Base-by-base conservation (phyloP, 2,329 filamentous ascomycete genomes). In the Diaporthe vaccinii region DNA sequence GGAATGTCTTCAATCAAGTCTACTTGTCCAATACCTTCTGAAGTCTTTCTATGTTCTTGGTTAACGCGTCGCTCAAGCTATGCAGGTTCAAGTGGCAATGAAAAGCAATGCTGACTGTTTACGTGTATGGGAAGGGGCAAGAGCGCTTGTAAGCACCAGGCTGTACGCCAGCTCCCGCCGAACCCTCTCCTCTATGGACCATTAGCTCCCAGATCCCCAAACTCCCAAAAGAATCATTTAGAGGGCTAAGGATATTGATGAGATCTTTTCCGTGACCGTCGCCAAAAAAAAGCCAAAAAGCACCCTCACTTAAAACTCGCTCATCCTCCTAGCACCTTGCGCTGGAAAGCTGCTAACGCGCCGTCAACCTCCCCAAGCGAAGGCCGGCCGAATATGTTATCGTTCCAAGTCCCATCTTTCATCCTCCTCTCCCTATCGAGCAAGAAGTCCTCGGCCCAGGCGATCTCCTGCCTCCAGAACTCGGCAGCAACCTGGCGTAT, bases 391-490 rank as follows among this genome's bases (percentile, higher is more conserved):
- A 86, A 90, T 76, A 86, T 86, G 76, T 91, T 91, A 62, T 85
- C 85, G 28, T 86, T 83, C 88, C 88, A 90, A 59, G 81, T 79
- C 3, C 88, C 88, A 8, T 73, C 72, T 14, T 75, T 78, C 75
- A 82, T 83, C 77, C 83, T 81, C 22, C 82, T 80, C 3, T 84
- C 80, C 74, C 89, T 84, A 70, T 82, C 78, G 34, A 81, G 78
- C 57, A 91, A 79, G 80, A 88, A 91, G 10, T 81, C 79, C 79
- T 89, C 87, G 0, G 89, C 87, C 44, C 82, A 84, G 36, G 83
- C 80, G 65, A 90, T 82, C 80, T 90, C 89, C 39, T 77, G 79
- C 17, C 77, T 78, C 89, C 89, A 91, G 84, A 89, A 90, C 3
- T 82, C 80, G 49, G 80, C 83, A 0, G 87, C 87, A 12, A 71